A percentile compares a stretch with the other conserved stretches of the same genome.
Conservation (phyloP, 2,329 filamentous ascomycete genomes). For the Hymenoscyphus fructigenus region DNA sequence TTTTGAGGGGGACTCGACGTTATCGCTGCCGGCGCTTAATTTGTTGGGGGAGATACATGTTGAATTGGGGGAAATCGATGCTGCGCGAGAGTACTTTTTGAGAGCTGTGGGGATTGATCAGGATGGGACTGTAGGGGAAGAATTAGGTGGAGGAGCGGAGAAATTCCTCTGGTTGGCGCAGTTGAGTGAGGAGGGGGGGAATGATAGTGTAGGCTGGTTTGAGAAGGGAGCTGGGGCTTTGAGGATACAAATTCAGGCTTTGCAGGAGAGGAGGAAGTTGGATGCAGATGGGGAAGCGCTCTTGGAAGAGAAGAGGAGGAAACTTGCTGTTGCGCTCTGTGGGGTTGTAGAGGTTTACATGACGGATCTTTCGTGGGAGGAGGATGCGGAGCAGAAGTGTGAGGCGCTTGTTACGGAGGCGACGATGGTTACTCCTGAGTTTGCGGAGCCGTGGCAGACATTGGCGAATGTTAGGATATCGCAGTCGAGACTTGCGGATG, state of each 20-base stretch:
- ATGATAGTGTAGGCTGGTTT: conserved; percentile 66
- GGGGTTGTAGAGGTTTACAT: conserved; percentile 97
- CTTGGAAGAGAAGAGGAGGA: conserved; percentile 71
- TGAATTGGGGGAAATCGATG: conserved; percentile 64
- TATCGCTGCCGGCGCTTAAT: conserved; percentile 36
- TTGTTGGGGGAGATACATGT: conserved; percentile 40
- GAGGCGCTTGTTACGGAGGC: conserved; percentile 89
- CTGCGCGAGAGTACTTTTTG: conserved; percentile 70
- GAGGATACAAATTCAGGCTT: conserved; percentile 64
- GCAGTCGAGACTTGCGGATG: conserved; percentile 76
- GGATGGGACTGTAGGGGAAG: conserved; percentile 68
- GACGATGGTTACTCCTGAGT: conserved; percentile 76
- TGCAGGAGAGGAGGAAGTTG: conserved; percentile 53
- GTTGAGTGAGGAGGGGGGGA: conserved; percentile 69
- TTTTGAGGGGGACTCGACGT: conserved; percentile 27
- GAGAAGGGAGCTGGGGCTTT: conserved; percentile 71
- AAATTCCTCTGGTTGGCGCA: conserved; percentile 96
- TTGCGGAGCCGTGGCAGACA: conserved; percentile 90
- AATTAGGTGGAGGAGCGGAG: conserved; percentile 78
- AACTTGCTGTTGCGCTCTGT: conserved; percentile 88
- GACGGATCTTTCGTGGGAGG: conserved; percentile 94
- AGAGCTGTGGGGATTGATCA: conserved; percentile 74
- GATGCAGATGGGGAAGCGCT: conserved; percentile 41
- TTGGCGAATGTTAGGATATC: conserved; percentile 92
- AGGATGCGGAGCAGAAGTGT: conserved; percentile 84